A percentile compares a stretch with the other conserved stretches of the same genome.
Conservation (phyloP, 2,329 filamentous ascomycete genomes). For the Clonostachys rhizophaga region DNA sequence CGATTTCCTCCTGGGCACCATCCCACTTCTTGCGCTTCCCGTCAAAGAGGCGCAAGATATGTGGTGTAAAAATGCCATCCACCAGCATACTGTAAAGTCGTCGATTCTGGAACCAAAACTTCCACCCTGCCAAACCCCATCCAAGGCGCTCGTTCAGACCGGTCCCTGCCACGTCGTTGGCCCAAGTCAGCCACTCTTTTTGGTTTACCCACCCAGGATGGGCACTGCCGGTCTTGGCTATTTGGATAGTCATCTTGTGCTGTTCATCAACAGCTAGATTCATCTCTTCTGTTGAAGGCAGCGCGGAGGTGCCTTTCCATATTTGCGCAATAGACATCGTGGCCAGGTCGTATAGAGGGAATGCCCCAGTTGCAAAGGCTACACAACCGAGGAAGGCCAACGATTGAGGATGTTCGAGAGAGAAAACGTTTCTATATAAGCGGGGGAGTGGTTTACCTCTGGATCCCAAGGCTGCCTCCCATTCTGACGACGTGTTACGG, state of each 20-base stretch:
- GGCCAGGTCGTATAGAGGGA: conserved; percentile 31
- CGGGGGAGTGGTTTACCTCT: conserved; percentile 20
- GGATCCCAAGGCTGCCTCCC: conserved; percentile 14
- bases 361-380: conserved; percentile 24
- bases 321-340: conserved; percentile 36
- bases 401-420: conserved; percentile 31
- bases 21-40: conserved; percentile 31
- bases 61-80: conserved; percentile 31
- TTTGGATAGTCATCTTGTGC: conserved; percentile 20
- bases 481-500: conserved; percentile 11
- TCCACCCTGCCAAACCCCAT: conserved; percentile 31
- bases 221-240: conserved; percentile 16
- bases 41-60: conserved; percentile 33
- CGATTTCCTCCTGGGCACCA: conserved; percentile 27
- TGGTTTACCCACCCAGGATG: conserved; percentile 17
- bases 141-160: conserved; percentile 31
- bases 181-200: conserved; percentile 29
- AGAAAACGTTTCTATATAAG: conserved; percentile 39
- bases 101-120: conserved; percentile 31
- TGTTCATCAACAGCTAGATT: conserved; percentile 20
- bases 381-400: conserved; percentile 35
- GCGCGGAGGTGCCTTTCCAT: conserved; percentile 27
- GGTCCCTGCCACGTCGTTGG: conserved; percentile 33
- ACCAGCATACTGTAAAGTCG: conserved; percentile 28
- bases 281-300: conserved; percentile 31